These are phyloP conservation scores for Thielaviopsis populi DNA, from an alignment of 2,329 filamentous ascomycete species.

Conservation along the genomic window DNA sequence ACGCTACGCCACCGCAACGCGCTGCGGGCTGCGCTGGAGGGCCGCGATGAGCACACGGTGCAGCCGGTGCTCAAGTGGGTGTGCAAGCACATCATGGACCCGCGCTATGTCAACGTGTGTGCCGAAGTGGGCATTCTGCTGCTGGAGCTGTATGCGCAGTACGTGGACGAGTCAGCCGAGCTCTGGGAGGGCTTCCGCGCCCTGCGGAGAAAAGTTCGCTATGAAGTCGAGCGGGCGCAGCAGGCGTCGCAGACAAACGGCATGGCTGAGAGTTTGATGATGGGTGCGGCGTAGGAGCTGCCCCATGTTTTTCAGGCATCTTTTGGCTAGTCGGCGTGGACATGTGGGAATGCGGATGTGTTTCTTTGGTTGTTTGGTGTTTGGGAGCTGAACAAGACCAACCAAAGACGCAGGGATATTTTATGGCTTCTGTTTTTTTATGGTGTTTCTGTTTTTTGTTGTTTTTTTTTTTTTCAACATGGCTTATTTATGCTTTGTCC, in stretches of 20 bases:
- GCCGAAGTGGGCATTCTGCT: slow-evolving; percentile 71
- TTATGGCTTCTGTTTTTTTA: background rate
- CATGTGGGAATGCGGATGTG: background rate
- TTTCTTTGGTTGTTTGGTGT: background rate
- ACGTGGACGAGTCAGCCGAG: slow-evolving; percentile 56
- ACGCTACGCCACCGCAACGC: slow-evolving; percentile 80
- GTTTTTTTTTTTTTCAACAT: background rate
- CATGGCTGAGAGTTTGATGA: slow-evolving; percentile 64
- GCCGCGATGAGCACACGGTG: slow-evolving; percentile 66
- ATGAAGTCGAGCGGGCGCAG: slow-evolving; percentile 71
- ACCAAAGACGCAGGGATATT: background rate
- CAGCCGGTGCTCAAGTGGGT: slow-evolving; percentile 76
- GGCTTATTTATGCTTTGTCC: background rate
- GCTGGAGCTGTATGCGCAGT: slow-evolving; percentile 74
- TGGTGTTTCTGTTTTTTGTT: background rate
- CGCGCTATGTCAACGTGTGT: slow-evolving; percentile 64
- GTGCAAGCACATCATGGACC: slow-evolving; percentile 64
- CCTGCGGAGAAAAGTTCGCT: slow-evolving; percentile 54
- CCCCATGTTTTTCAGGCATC: background rate
- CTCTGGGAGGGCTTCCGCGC: slow-evolving; percentile 55
- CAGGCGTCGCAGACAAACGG: slow-evolving; percentile 67
- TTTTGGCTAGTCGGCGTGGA: background rate
- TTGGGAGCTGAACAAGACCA: background rate
- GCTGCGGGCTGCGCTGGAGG: slow-evolving; percentile 62
- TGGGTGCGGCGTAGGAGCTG: slow-evolving; percentile 23